These are phyloP conservation scores for Acer yangbiense DNA, from an alignment of 345 rosid genomes.

Conservation along the genomic window DNA sequence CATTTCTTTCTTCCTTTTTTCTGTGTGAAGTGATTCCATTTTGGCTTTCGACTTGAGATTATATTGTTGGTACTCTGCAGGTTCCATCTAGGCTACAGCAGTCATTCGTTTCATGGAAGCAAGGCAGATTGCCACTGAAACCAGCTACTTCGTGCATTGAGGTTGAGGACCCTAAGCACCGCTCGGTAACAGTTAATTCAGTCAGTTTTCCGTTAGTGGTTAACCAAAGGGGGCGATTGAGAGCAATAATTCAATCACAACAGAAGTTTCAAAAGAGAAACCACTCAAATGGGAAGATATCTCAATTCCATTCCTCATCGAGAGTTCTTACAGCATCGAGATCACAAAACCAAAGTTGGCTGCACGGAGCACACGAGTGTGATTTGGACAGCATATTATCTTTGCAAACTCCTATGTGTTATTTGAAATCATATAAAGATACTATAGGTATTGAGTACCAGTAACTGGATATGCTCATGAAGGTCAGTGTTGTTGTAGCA, in stretches of 20 bases:
- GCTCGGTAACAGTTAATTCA: conserved; percentile 22
- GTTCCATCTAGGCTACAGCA: conserved; percentile 57
- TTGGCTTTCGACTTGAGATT: not conserved
- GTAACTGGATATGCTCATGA: conserved; percentile 10
- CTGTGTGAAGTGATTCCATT: not conserved
- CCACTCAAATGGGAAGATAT: conserved; percentile 24
- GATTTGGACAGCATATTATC: conserved; percentile 57
- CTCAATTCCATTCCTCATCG: conserved; percentile 54
- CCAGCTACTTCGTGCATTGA: conserved; percentile 24
- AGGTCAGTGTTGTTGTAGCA: conserved; percentile 28
- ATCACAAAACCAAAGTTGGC: conserved; percentile 24
- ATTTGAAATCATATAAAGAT: conserved; percentile 33
- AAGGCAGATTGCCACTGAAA: conserved; percentile 34
- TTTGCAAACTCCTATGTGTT: conserved; percentile 41
- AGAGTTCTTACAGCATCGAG: conserved; percentile 25
- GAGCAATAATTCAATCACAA: conserved; percentile 33
- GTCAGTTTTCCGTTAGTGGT: conserved; percentile 41
- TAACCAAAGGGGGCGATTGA: conserved; percentile 40
- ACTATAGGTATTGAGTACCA: conserved; percentile 22
- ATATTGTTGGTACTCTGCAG: conserved; percentile 33
- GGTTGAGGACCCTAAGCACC: conserved; percentile 19
- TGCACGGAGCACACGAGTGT: conserved; percentile 43
- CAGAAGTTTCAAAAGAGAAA: conserved; percentile 33
- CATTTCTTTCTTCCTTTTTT: not conserved
- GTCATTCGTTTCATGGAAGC: conserved; percentile 60